phyloP scores from a whole-genome alignment of 2,329 filamentous ascomycete species.

The Fusarium buharicum region DNA sequence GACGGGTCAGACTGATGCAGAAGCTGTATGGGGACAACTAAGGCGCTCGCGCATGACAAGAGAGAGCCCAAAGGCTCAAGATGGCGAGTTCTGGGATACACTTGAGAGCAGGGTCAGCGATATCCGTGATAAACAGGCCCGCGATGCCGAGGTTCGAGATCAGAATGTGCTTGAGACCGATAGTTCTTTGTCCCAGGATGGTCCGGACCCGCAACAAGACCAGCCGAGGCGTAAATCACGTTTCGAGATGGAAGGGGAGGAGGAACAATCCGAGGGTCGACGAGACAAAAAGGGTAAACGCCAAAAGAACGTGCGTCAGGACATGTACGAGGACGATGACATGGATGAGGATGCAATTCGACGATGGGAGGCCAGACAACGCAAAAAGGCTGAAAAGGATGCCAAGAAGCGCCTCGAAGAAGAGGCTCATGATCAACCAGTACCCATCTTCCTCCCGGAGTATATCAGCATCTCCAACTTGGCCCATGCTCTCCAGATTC shows the following conservation, averaged over 20 bases:
- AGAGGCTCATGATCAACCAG: conserved; percentile 55
- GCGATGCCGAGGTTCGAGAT: background rate
- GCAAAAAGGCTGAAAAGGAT: conserved; percentile 56
- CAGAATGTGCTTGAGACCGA: conserved; percentile 2
- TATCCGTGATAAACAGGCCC: conserved; percentile 25
- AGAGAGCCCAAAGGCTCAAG: background rate
- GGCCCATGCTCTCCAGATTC: conserved; percentile 77
- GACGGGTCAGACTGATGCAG: background rate
- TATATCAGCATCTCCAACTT: conserved; percentile 90
- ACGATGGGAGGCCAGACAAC: conserved; percentile 53
- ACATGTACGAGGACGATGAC: conserved; percentile 48
- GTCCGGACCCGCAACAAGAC: conserved; percentile 19
- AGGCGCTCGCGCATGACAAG: conserved; percentile 28
- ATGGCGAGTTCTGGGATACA: conserved; percentile 39
- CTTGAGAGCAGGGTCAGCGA: conserved; percentile 40
- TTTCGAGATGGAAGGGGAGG: conserved; percentile 47
- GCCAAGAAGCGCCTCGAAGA: conserved; percentile 54
- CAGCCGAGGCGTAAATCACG: conserved; percentile 46
- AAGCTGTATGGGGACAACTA: conserved; percentile 42
- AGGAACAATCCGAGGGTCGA: conserved; percentile 26
- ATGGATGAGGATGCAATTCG: conserved; percentile 53
- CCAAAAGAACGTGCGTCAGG: conserved; percentile 37
- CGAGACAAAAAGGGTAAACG: conserved; percentile 44
- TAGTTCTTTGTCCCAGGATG: conserved; percentile 3
- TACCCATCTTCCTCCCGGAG: conserved; percentile 82